phyloP scores from a whole-genome alignment of 371 early-diverging fungal genomes.

The Mucor plumbeus region DNA sequence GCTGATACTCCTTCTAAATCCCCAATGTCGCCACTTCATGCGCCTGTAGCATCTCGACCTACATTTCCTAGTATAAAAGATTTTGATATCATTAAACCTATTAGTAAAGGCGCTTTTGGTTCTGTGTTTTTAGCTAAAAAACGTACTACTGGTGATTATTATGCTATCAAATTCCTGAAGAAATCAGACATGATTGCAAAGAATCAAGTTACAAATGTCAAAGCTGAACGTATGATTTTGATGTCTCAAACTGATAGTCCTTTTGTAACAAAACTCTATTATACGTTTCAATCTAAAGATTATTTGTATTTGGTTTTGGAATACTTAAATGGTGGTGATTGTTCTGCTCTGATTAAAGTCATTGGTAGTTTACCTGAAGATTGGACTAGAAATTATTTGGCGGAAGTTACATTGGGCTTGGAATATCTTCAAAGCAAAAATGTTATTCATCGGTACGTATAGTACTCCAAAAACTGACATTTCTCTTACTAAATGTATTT shows the following conservation, averaged over 20 bases:
- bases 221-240: constrained; percentile 87
- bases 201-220: constrained; percentile 91
- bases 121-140: constrained; percentile 89
- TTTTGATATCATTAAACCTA: constrained; percentile 92
- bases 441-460: constrained; percentile 81
- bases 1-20: constrained; percentile 28
- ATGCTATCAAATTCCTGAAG: constrained; percentile 88
- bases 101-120: constrained; percentile 92
- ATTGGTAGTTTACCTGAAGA: constrained; percentile 85
- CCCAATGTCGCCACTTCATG: constrained; percentile 56
- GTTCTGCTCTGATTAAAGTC: constrained; percentile 88
- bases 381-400: constrained; percentile 91
- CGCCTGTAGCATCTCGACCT: constrained; percentile 50
- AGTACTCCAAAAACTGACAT: constrained; percentile 90
- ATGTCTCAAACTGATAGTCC: constrained; percentile 89
- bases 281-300: constrained; percentile 91
- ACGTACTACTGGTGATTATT: constrained; percentile 85
- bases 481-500: background rate
- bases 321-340: constrained; percentile 97
- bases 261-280: constrained; percentile 93
- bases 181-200: constrained; percentile 93
- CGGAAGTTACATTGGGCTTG: constrained; percentile 94
- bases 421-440: constrained; percentile 90
- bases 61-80: constrained; percentile 76
- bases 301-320: constrained; percentile 95